Evolutionary conservation across 805 yeast genomes (phyloP).

Genomic region (Kodamaea kakaduensis): DNA sequence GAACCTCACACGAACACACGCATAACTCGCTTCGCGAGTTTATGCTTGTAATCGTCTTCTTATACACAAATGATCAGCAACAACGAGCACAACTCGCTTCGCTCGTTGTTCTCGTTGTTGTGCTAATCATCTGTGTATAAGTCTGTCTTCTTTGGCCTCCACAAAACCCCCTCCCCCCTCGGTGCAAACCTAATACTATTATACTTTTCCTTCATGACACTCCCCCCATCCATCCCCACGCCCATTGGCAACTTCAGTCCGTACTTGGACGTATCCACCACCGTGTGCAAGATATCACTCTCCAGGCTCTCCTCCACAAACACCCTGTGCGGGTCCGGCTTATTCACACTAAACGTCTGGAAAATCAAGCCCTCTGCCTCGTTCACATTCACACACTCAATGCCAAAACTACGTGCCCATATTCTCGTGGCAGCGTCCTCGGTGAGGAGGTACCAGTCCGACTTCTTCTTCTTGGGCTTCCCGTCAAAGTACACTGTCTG

Average conservation of each 20-base stretch:
- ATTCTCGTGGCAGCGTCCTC: constrained; percentile 54
- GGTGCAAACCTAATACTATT: constrained; percentile 53
- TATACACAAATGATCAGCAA: too few relatives aligned
- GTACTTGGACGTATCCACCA: constrained; percentile 33
- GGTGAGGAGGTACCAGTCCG: constrained; percentile 54
- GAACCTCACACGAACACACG: too few relatives aligned
- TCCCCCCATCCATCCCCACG: constrained; percentile 10
- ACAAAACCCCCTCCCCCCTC: constrained; percentile 56
- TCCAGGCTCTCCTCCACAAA: constrained; percentile 22
- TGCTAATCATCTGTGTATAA: too few relatives aligned
- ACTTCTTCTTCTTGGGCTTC: constrained; percentile 41
- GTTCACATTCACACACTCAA: constrained; percentile 48
- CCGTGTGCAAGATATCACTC: constrained; percentile 26
- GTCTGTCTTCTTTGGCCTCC: too few relatives aligned
- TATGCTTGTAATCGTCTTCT: too few relatives aligned
- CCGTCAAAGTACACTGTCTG: too few relatives aligned
- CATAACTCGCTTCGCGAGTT: too few relatives aligned
- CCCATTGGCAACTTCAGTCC: constrained; percentile 13
- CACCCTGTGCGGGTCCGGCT: constrained; percentile 25
- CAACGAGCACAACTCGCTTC: too few relatives aligned
- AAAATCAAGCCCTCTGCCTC: constrained; percentile 46
- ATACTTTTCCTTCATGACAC: constrained; percentile 40
- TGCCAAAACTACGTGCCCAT: constrained; percentile 53
- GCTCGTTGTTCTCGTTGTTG: too few relatives aligned
- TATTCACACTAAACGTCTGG: constrained; percentile 33